Conservation (phyloP, 2,329 filamentous ascomycete species). For the Pseudodiploospora longispora region DNA sequence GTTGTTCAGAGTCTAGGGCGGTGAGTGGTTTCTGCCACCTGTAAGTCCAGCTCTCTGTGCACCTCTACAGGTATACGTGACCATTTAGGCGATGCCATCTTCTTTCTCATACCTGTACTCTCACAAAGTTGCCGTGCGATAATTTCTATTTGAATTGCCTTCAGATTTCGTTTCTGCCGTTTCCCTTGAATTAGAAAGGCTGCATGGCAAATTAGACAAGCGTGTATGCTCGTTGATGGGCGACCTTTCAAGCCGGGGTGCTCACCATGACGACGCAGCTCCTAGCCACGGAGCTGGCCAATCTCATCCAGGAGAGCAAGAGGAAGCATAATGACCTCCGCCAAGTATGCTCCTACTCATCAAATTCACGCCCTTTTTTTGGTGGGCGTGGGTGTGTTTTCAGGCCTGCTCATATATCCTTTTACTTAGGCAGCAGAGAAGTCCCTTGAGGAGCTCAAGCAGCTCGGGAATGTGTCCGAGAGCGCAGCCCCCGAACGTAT, state of each 20-base stretch:
- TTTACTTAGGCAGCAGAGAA: slow-evolving; percentile 72
- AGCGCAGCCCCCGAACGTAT: slow-evolving; percentile 31
- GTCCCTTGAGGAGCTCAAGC: slow-evolving; percentile 80
- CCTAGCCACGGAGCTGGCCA: slow-evolving; percentile 77
- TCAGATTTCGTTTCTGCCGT: too few species aligned
- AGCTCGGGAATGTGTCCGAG: slow-evolving; percentile 25
- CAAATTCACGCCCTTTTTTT: background rate
- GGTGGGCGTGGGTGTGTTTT: background rate
- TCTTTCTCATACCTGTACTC: too few species aligned
- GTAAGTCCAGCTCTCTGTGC: too few species aligned
- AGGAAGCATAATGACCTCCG: slow-evolving; percentile 85
- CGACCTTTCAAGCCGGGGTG: slow-evolving; percentile 12
- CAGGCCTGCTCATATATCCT: background rate
- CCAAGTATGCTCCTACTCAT: slow-evolving; percentile 48
- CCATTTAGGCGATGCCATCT: too few species aligned
- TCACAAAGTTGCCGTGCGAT: too few species aligned
- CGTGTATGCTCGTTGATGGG: slow-evolving; percentile 17
- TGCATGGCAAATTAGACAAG: slow-evolving; percentile 19
- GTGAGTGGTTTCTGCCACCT: too few species aligned
- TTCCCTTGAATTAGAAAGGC: background rate
- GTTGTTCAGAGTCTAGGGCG: too few species aligned
- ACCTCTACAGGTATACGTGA: too few species aligned
- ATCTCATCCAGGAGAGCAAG: slow-evolving; percentile 91
- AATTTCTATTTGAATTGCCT: too few species aligned
- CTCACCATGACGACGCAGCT: slow-evolving; percentile 82